Conservation (phyloP, 1,284 basidiomycete genomes). For the Heterobasidion occidentale region DNA sequence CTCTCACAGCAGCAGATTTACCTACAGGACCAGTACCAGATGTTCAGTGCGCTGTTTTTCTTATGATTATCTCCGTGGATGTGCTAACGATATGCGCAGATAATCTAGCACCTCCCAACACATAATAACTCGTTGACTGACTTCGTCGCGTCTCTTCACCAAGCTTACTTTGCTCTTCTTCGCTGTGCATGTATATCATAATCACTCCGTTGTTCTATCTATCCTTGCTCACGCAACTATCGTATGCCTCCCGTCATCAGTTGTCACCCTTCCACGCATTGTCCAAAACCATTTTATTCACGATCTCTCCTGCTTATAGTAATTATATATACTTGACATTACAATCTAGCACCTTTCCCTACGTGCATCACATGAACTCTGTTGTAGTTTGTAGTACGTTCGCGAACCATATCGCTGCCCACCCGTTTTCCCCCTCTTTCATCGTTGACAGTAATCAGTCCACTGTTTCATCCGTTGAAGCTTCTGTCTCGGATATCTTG, state of each 20-base stretch:
- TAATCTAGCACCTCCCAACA: neutral
- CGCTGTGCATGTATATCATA: neutral
- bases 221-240: neutral
- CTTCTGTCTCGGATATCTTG: too few relatives aligned
- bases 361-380: too few relatives aligned
- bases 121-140: neutral
- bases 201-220: neutral
- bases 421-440: too few relatives aligned
- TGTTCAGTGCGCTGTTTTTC: neutral
- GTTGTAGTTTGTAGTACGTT: too few relatives aligned
- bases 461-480: too few relatives aligned
- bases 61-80: neutral
- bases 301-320: too few relatives aligned
- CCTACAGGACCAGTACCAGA: constrained; percentile 3
- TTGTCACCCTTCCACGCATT: neutral
- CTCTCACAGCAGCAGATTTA: constrained; percentile 1
- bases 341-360: too few relatives aligned
- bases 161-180: neutral
- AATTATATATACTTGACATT: too few relatives aligned
- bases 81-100: neutral
- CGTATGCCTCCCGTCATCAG: neutral
- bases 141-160: neutral
- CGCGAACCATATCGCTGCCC: too few relatives aligned
- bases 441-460: too few relatives aligned
- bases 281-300: neutral